These are phyloP conservation scores for Aechmea fasciata DNA, from an alignment of 176 grass and related monocot genomes.

Conservation along the genomic window DNA sequence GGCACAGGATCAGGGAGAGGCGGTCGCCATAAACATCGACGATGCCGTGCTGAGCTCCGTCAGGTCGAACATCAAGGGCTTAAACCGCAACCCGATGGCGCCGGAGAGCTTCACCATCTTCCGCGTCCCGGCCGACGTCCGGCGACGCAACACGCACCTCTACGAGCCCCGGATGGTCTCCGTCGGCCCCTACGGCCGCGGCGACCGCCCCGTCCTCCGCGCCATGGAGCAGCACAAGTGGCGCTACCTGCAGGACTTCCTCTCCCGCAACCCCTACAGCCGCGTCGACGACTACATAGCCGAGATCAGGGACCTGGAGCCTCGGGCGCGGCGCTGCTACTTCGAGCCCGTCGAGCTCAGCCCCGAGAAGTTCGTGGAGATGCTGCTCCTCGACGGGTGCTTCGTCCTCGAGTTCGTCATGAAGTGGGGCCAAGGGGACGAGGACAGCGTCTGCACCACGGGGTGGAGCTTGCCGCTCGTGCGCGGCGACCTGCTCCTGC, in stretches of 20 bases:
- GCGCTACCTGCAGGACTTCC: slow-evolving; percentile 15
- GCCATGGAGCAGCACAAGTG: slow-evolving; percentile 20
- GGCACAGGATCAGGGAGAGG: background rate
- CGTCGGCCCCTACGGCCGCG: slow-evolving; percentile 3
- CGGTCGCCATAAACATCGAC: background rate
- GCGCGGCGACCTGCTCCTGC: slow-evolving; percentile 11
- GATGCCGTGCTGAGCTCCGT: background rate
- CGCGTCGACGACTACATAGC: slow-evolving; percentile 5
- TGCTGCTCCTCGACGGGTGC: slow-evolving; percentile 24
- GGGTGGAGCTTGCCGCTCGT: slow-evolving; percentile 18
- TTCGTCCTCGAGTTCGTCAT: slow-evolving; percentile 21
- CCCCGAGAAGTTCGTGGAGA: slow-evolving; percentile 17
- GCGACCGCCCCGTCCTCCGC: background rate
- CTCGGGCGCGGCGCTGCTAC: slow-evolving; percentile 16
- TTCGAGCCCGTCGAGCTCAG: slow-evolving; percentile 12
- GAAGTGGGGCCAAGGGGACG: background rate
- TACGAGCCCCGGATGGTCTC: slow-evolving; percentile 25
- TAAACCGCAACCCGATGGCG: background rate
- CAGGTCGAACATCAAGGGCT: background rate
- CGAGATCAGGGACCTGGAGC: slow-evolving; percentile 11
- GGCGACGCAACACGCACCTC: slow-evolving; percentile 6
- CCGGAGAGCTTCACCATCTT: slow-evolving; percentile 5
- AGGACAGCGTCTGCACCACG: slow-evolving; percentile 6
- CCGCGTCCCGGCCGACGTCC: slow-evolving; percentile 8
- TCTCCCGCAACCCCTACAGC: background rate